Base-by-base conservation (phyloP, 2,329 filamentous ascomycete genomes). In the Clarireedia hainanense region DNA sequence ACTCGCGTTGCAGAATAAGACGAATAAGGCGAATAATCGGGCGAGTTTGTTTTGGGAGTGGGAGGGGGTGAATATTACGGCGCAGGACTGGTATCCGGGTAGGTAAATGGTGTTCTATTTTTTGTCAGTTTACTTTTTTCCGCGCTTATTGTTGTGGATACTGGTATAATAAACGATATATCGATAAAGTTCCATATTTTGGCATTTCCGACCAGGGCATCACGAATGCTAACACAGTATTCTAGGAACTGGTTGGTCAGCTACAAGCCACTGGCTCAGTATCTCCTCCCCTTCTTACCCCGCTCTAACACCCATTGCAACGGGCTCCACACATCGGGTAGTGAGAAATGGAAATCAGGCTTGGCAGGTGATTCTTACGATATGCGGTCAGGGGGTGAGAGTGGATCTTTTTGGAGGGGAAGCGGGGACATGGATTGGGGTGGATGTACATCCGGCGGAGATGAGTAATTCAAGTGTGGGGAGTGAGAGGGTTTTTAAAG, bases 381-480 rank as follows among this genome's bases (percentile, higher is more conserved):
- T 40, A 40, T 30, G 27, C 27, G 27, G 27, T 15, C 7, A 9
- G 34, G 34, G 34, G 34, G 15, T 37, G 9, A 9, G 34, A 9
- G 34, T 37, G 7, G 39, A 40, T 40, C 14, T 20, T n/a, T 40
- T 15, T 15, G 39, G 39, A 15, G 39, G 39, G 39, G 39, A 40
- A 40, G 39, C 39, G 15, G 15, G 15, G 6, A 40, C 39, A 14
- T 40, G 39, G 39, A 20, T 40, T 40, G 39, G 14, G 15, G 15
- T 20, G 17, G 39, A 20, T 40, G 2, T 15, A 40, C 39, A 40
- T 17, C 39, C 39, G 17, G 39, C 39, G 15, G 39, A 15, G 15
- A 58, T 60, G 56, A 27, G 52, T 4, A 60, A 60, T 47, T 55
- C 53, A 15, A 58, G 15, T 17, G 14, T 47, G 4, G 20, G 6